phyloP scores from a whole-genome alignment of 352 stramenopile species.

The Blastocystis sp. region DNA sequence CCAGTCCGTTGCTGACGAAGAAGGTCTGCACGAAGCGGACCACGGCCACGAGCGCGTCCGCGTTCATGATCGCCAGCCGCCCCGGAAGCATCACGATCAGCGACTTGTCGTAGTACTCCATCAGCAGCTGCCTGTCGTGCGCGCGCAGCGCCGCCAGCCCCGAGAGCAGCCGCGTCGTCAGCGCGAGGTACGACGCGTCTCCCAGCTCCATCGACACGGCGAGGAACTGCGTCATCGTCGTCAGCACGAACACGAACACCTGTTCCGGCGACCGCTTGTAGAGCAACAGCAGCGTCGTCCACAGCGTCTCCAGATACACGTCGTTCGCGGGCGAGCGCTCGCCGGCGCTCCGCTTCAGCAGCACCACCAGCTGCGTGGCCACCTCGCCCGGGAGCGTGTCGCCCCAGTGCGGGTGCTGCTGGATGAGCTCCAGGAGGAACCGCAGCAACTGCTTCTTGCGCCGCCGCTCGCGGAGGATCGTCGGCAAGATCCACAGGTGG shows the following conservation, averaged over 20 bases:
- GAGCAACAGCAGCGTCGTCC: neutral
- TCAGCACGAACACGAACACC: neutral
- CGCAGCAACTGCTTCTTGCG: neutral
- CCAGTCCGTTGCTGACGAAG: neutral
- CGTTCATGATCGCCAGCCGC: neutral
- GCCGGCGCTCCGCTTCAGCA: neutral
- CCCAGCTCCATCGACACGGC: neutral
- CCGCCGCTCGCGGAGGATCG: neutral
- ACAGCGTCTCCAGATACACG: neutral
- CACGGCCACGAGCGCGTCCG: neutral
- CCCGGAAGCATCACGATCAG: neutral
- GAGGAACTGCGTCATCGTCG: neutral
- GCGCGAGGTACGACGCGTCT: neutral
- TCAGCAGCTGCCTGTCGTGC: neutral
- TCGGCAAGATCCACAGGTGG: neutral
- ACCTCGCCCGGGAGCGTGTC: neutral
- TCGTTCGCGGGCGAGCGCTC: neutral
- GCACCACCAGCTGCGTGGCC: neutral
- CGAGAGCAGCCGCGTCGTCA: neutral
- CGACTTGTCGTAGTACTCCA: neutral
- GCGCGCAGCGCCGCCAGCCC: neutral
- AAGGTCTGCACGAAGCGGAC: neutral
- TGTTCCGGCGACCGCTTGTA: neutral
- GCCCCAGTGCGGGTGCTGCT: neutral
- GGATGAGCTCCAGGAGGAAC: neutral